Evolutionary conservation across 2,329 filamentous ascomycete genomes (phyloP), one percentile per base, ranked within the genome.

Genomic region (Daldinia eschscholtzii): DNA sequence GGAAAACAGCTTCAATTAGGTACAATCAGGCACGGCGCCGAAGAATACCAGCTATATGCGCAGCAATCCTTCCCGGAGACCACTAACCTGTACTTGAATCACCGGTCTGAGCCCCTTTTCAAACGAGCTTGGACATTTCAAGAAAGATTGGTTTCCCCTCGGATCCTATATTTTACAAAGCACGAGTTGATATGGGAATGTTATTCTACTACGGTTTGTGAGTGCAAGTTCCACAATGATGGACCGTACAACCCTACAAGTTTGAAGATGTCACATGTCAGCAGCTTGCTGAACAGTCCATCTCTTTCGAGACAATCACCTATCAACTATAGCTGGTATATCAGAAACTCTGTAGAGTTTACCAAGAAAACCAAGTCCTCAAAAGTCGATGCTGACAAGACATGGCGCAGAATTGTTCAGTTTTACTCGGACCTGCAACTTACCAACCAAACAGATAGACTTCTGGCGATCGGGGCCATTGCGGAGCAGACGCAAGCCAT

Each of bases 111-210:
- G 35, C 62, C 56, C 28, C 39, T 64, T 33, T 59, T 64, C 15
- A 59, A 46, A 28, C 46, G 62, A 6, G 62, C 56, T 15, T 64
- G 62, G 62, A 46, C 48, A 1, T 64, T 55, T 41, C 62, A 70
- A 50, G 65, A 69, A 48, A 73, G 72, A 67, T 15, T 64, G n/a
- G 23, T 70, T n/a, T 70, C 68, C 12, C 61, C 64, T 13, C 57
- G 68, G 18, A 55, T 67, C 15, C n/a, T 70, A 37, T 59, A 67
- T 33, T 70, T 68, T 33, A 67, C 64, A 23, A 41, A 55, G 10
- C 18, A 63, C 15, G 68, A 70, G 46, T 50, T 70, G 35, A 30
- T 63, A 18, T 70, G 61, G 61, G 65, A 70, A 23, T 68, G 68
- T 37, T 59, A 59, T 35, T 39, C 41, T 33, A 18, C 23, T n/a